Base-by-base conservation (phyloP, 1,284 basidiomycete species). In the Tilletia walkeri region DNA sequence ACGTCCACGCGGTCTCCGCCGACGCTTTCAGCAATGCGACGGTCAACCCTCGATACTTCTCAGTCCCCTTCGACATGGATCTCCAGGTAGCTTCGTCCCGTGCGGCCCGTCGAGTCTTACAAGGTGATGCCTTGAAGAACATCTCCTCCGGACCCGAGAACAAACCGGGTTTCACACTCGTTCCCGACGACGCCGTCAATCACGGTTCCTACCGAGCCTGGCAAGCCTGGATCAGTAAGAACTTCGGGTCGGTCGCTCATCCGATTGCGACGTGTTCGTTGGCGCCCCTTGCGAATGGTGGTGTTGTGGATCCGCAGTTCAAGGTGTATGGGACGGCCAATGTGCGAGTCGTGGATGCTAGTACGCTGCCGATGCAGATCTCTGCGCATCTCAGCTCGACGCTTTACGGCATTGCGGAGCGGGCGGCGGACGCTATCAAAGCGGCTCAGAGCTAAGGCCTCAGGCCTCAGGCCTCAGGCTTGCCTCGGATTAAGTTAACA, bases 221-320 rank as follows among this genome's bases (percentile, higher is more conserved):
- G 86, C 71, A 72, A n/a, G 70, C 66, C 0, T 86, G 84, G 84
- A 77, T 80, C 45, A 69, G 82, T 72, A 69, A 84, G 72, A 71
- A 72, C 78, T 54, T 80, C 71, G 68, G 67, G 30, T 67, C 79
- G 77, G 87, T 88, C n/a, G 84, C 85, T 24, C 88, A 89, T 80
- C 89, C 89, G 4, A 85, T 90, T 59, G 89, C 87, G 0, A 90
- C 89, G 0, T 86, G 86, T 1, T 84, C 88, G 3, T 89, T 91
- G 89, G 89, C 89, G 87, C 84, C 82, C 50, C 84, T 86, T 45
- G 85, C 85, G 2, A 84, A 89, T 4, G 89, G 89, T 39, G 90
- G 89, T 78, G 82, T 80, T 72, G 86, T 85, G 6, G 85, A 85
- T 59, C 67, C 63, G 1, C 30, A 72, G 9, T 74, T 84, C 56